Evolutionary conservation across 1,284 basidiomycete species (phyloP).

Genomic region (Athelia sp.): DNA sequence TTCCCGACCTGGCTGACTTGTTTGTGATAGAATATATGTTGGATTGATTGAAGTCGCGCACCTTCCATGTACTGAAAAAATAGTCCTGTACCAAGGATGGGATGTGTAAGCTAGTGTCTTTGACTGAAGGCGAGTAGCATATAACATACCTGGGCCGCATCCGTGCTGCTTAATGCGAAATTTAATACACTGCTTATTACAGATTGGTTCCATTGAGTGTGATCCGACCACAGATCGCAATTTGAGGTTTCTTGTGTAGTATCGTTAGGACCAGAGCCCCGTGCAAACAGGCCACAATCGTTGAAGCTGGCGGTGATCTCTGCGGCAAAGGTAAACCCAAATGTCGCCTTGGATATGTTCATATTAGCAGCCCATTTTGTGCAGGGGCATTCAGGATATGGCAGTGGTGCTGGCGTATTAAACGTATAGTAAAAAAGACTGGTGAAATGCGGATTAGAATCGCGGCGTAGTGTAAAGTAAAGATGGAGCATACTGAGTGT

Average conservation of each 20-base stretch:
- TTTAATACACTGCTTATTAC: slow-evolving; percentile 47
- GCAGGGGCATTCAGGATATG: slow-evolving; percentile 48
- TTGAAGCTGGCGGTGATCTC: slow-evolving; percentile 57
- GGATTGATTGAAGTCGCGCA: slow-evolving; percentile 4
- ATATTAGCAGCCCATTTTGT: slow-evolving; percentile 45
- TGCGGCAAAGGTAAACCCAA: slow-evolving; percentile 64
- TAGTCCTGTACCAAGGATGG: slow-evolving; percentile 18
- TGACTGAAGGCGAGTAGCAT: no score
- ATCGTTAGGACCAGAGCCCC: slow-evolving; percentile 44
- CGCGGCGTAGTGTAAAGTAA: no score
- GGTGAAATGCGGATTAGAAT: no score
- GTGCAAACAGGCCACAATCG: slow-evolving; percentile 60
- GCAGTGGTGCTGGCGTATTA: slow-evolving; percentile 31
- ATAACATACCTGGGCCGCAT: slow-evolving; percentile 26
- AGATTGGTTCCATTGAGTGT: slow-evolving; percentile 45
- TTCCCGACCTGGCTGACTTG: slow-evolving; percentile 56
- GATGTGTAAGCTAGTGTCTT: no score
- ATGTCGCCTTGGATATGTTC: slow-evolving; percentile 38
- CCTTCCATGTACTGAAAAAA: slow-evolving; percentile 38
- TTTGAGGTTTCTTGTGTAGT: slow-evolving; percentile 34
- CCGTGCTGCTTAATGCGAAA: slow-evolving; percentile 49
- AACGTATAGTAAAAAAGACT: no score
- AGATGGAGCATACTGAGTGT: slow-evolving; percentile 43
- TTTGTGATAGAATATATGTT: neutral
- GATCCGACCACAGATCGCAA: slow-evolving; percentile 51